These are phyloP conservation scores for Cladosporium sp. DNA, from an alignment of 2,329 filamentous ascomycete genomes.

Conservation along the genomic window DNA sequence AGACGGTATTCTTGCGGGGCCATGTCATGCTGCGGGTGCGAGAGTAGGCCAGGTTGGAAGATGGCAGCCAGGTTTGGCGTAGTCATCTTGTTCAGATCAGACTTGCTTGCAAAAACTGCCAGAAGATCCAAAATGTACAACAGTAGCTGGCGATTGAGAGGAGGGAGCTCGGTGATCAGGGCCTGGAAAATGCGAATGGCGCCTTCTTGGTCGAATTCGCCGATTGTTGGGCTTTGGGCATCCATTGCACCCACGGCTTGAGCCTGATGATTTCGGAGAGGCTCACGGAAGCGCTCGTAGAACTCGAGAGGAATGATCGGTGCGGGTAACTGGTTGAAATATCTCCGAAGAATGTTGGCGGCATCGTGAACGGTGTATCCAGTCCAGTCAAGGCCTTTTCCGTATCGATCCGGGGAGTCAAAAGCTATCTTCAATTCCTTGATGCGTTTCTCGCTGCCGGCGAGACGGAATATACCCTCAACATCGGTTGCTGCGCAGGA, in stretches of 20 bases:
- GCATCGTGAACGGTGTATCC: slow-evolving; percentile 98
- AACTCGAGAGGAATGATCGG: slow-evolving; percentile 92
- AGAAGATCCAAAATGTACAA: slow-evolving; percentile 94
- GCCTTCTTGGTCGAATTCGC: slow-evolving; percentile 64
- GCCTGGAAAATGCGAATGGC: slow-evolving; percentile 81
- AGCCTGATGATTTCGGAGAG: slow-evolving; percentile 62
- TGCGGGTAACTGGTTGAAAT: slow-evolving; percentile 92
- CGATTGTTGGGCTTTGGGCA: slow-evolving; percentile 58
- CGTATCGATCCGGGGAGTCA: slow-evolving; percentile 90
- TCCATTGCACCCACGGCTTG: slow-evolving; percentile 65
- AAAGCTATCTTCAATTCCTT: slow-evolving; percentile 91
- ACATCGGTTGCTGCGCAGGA: slow-evolving; percentile 69
- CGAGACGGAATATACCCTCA: slow-evolving; percentile 93
- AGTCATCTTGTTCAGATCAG: slow-evolving; percentile 94
- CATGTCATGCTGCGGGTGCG: slow-evolving; percentile 93
- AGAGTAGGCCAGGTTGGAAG: slow-evolving; percentile 93
- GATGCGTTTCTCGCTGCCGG: slow-evolving; percentile 94
- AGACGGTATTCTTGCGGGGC: slow-evolving; percentile 86
- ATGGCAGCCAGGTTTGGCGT: slow-evolving; percentile 92
- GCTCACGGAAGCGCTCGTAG: slow-evolving; percentile 85
- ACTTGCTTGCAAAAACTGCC: slow-evolving; percentile 94
- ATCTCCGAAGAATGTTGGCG: slow-evolving; percentile 89
- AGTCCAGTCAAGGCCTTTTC: slow-evolving; percentile 93
- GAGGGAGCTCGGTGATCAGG: slow-evolving; percentile 86
- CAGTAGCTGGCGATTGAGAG: slow-evolving; percentile 85